Evolutionary conservation across 1,284 basidiomycete genomes (phyloP).

Genomic region (Trametes polyzona): DNA sequence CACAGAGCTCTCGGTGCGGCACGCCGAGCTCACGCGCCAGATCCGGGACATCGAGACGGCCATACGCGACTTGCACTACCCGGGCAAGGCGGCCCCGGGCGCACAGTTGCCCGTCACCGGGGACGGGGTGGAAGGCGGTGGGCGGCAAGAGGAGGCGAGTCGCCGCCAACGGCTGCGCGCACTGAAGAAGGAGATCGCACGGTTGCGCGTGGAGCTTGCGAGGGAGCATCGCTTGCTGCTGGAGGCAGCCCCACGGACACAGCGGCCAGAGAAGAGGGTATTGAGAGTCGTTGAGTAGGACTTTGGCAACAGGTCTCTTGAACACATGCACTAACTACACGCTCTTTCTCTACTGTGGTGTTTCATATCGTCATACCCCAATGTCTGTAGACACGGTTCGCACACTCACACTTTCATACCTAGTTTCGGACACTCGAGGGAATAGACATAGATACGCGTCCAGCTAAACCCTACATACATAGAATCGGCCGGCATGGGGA

Average conservation of each 20-base stretch:
- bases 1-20: constrained; percentile 18
- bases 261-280: not conserved
- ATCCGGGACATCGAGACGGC: constrained; percentile 14
- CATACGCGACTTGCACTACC: constrained; percentile 10
- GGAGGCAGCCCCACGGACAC: not conserved
- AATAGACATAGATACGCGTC: constrained; percentile 12
- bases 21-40: constrained; percentile 13
- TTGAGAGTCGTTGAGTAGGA: not conserved
- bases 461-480: constrained; percentile 17
- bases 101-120: not conserved
- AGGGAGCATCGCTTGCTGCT: constrained; percentile 1
- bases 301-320: not conserved
- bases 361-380: not conserved
- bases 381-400: not conserved
- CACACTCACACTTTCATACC: not conserved
- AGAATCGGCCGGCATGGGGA: constrained; percentile 13
- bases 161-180: not conserved
- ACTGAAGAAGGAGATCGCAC: constrained; percentile 5
- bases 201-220: not conserved
- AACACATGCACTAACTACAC: not conserved
- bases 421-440: not conserved
- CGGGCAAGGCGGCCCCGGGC: not conserved
- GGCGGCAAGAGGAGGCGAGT: not conserved
- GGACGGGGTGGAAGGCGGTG: not conserved
- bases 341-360: not conserved